Evolutionary conservation across 2,329 filamentous ascomycete species (phyloP).

Genomic region (Curvularia sp.): DNA sequence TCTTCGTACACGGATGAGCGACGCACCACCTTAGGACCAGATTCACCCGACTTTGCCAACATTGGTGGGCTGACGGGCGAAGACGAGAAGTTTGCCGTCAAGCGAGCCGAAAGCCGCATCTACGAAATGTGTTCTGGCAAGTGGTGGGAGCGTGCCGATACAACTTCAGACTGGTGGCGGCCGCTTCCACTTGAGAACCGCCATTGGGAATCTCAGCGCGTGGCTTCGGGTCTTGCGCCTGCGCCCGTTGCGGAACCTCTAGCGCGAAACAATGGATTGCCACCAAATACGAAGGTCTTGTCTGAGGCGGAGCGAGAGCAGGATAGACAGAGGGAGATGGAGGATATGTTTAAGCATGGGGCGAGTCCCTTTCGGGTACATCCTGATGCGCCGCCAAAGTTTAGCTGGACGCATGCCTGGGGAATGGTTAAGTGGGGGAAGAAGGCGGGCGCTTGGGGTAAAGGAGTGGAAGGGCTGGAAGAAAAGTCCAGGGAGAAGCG

Average conservation of each 20-base stretch:
- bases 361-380: conserved; percentile 56
- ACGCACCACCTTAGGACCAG: conserved; percentile 14
- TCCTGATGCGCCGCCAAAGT: conserved; percentile 57
- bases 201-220: conserved; percentile 65
- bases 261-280: conserved; percentile 4
- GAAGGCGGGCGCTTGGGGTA: conserved; percentile 61
- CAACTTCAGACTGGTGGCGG: conserved; percentile 67
- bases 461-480: conserved; percentile 56
- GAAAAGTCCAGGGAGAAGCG: conserved; percentile 48
- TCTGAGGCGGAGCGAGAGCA: conserved; percentile 29
- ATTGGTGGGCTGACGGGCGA: conserved; percentile 76
- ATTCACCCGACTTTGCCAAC: conserved; percentile 67
- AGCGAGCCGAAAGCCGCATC: conserved; percentile 75
- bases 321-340: conserved; percentile 32
- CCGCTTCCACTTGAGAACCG: conserved; percentile 69
- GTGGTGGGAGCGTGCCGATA: conserved; percentile 75
- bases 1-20: conserved; percentile 41
- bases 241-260: background rate
- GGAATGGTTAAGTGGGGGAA: conserved; percentile 61
- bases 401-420: conserved; percentile 62
- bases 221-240: background rate
- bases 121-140: conserved; percentile 80
- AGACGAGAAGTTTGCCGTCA: conserved; percentile 82
- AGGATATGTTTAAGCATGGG: conserved; percentile 51
- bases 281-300: conserved; percentile 27